phyloP scores from a whole-genome alignment of 306 rosid genomes.

The Citrullus colocynthis region DNA sequence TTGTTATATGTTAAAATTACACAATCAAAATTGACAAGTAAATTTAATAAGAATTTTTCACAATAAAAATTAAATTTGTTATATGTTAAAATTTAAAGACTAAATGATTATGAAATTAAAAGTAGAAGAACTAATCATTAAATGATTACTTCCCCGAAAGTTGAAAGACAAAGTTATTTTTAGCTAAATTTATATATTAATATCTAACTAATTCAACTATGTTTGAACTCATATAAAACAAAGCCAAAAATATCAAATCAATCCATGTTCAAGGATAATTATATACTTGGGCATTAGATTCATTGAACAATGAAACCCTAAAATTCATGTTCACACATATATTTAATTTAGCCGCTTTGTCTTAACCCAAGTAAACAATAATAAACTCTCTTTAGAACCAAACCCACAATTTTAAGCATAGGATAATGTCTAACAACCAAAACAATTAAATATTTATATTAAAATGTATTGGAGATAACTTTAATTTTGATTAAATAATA shows the following conservation, averaged over 20 bases:
- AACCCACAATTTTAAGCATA: background rate
- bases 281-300: background rate
- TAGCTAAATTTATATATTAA: no score
- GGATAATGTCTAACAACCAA: background rate
- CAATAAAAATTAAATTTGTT: no score
- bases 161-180: no score
- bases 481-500: background rate
- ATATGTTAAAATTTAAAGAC: no score
- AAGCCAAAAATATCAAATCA: background rate
- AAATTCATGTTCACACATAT: background rate
- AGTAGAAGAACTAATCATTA: no score
- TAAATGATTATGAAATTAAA: no score
- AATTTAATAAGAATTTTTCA: no score
- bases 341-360: slow-evolving; percentile 1
- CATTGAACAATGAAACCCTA: slow-evolving; percentile 2
- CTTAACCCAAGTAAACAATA: background rate
- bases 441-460: background rate
- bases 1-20: no score
- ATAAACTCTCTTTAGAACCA: background rate
- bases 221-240: background rate
- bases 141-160: no score
- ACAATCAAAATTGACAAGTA: no score
- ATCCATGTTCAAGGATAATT: background rate
- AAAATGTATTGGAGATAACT: background rate
- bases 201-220: background rate